Conservation (phyloP, 768 basidiomycete genomes). For the Porpolomopsis calyptriformis region DNA sequence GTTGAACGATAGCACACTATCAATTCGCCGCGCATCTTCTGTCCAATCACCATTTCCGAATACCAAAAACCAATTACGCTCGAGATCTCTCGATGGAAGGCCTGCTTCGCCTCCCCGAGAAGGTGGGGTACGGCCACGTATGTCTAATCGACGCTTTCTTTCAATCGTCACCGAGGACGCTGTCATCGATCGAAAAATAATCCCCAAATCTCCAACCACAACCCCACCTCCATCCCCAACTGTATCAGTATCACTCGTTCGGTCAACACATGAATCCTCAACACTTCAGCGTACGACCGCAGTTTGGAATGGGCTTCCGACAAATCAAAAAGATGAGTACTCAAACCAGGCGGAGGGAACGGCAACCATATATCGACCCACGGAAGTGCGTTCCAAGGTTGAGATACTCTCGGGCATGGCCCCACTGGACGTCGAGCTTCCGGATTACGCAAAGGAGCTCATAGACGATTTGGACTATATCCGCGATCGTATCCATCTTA, state of each 20-base stretch:
- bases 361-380: constrained; percentile 28
- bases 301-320: neutral
- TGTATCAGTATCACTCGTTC: neutral
- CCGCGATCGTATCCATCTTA: neutral
- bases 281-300: constrained; percentile 10
- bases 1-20: constrained; percentile 24
- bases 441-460: constrained; percentile 36
- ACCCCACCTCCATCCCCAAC: neutral
- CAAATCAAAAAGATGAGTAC: neutral
- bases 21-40: constrained; percentile 26
- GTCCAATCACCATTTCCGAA: no score
- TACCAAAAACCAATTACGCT: constrained; percentile 14
- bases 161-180: no score
- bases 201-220: neutral
- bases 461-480: constrained; percentile 29
- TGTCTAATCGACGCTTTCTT: no score
- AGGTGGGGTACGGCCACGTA: no score
- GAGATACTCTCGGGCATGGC: constrained; percentile 28
- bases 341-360: neutral
- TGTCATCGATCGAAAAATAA: neutral
- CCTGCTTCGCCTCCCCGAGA: no score
- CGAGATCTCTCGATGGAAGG: constrained; percentile 17
- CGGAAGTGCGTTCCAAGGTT: constrained; percentile 21
- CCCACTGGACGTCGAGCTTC: constrained; percentile 22
- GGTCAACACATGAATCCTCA: constrained; percentile 3